Base-by-base conservation (phyloP, 257 asterid species). In the Apocynum venetum region DNA sequence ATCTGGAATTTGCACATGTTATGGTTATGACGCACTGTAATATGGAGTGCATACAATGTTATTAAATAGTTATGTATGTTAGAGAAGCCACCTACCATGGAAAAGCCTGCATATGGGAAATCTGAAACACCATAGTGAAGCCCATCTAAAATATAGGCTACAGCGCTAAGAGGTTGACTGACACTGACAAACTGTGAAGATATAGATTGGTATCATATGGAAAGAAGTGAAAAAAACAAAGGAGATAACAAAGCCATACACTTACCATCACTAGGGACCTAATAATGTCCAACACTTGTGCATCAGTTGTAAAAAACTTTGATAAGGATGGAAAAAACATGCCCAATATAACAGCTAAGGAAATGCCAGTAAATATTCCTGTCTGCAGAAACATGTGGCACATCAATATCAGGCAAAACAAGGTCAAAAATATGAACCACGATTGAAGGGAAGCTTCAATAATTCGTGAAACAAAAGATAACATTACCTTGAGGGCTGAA, bases 81-180 rank as follows among this genome's bases (percentile, higher is more conserved):
- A 49, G 61, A 52, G 17, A 48, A 12, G 72, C n/a, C 17, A 71
- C 80, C 46, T 79, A 86, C 89, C 85, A 82, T 86, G 75, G 89
- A 86, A 73, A 43, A 70, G 69, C 87, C 89, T 38, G 89, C 85
- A 57, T 65, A 86, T 10, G 80, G 84, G 81, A 83, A 86, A 77
- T 86, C 87, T 3, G 87, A 86, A 81, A 83, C 84, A 59, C 89
- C 89, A 66, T 83, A 86, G 69, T 86, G 87, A 20, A 86, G 84
- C 10, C 89, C 89, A 77, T 86, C 89, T 51, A 86, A 83, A 61
- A 86, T 79, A 70, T 79, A 86, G 48, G 89, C 89, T 52, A 86
- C 56, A 59, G 89, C 87, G 61, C 82, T 83, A 40, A 86, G 78
- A 73, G 87, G 87, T 66, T 81, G 89, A 75, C 89, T 86, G 74